phyloP scores from a whole-genome alignment of 176 grass and related monocot genomes.

The Paspalum notatum region DNA sequence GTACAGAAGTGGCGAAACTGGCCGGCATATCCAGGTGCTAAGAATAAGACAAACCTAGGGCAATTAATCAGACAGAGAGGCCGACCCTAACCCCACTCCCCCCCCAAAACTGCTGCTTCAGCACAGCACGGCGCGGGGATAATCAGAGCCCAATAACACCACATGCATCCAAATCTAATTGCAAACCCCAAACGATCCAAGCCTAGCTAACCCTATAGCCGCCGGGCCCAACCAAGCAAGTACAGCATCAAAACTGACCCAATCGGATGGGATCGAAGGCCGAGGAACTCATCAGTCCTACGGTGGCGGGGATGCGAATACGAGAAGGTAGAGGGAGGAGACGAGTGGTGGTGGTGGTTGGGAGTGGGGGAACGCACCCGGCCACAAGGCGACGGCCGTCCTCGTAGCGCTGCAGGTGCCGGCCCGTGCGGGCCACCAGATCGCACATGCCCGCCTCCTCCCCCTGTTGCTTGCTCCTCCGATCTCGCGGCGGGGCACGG shows the following conservation, averaged over 20 bases:
- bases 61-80: not conserved
- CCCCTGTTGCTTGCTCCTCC: not conserved
- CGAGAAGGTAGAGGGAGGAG: not conserved
- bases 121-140: not conserved
- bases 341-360: not conserved
- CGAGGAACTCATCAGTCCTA: not conserved
- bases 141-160: not conserved
- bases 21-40: slow-evolving; percentile 15
- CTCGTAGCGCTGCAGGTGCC: slow-evolving; percentile 89
- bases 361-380: slow-evolving; percentile 42
- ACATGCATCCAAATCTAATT: not conserved
- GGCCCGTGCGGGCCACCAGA: slow-evolving; percentile 85
- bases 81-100: no score
- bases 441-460: slow-evolving; percentile 53
- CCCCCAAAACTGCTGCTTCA: not conserved
- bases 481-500: not conserved
- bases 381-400: slow-evolving; percentile 78
- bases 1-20: not conserved
- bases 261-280: not conserved
- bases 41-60: slow-evolving; percentile 1
- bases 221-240: not conserved
- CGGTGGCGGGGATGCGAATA: slow-evolving; percentile 15
- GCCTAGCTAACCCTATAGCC: not conserved
- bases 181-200: not conserved
- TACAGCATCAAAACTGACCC: not conserved